Base-by-base conservation (phyloP, 108 stramenopile species). In the Parietichytrium sp. region DNA sequence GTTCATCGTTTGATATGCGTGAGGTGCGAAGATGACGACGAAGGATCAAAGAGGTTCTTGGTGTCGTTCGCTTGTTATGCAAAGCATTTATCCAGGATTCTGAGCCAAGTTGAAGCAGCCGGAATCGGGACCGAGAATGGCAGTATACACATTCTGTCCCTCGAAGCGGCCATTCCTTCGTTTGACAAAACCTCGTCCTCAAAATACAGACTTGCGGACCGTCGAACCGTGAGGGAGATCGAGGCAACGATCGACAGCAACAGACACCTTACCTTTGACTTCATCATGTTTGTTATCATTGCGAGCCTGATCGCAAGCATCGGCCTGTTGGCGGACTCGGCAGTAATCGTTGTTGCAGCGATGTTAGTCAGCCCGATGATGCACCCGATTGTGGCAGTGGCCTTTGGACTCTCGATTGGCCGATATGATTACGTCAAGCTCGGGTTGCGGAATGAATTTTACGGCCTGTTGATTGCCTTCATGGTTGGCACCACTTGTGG, bases 321-420 rank as follows among this genome's bases (percentile, higher is more conserved):
- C 13, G 95, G 94, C 8, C 84, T 96, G 36, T 85, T 87, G 12
- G 87, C 92, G 7, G 83, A 96, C 80, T 89, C 87, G 29, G 84
- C 91, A 3, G 92, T 91, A 1, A 90, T 89, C 7, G 90, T 96
- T 38, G 92, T 95, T 23, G 92, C 94, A 3, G 82, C 84, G 52
- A 96, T 96, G 95, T 85, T 96, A 49, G 91, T 94, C 47, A 92
- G 91, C 29, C 92, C 93, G 38, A 87, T 92, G 53, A 93, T 93
- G 91, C 87, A 84, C n/a, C 88, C 88, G 15, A 83, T 88, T 0
- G 47, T 86, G 18, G 81, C 53, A 23, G 33, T 88, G 33, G 86
- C 92, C 2, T 96, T 92, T 78, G 94, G 93, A 0, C 80, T 85
- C 33, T 86, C 79, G 26, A 89, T 96, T 45, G 45, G 61, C 6